These are phyloP conservation scores for Luffa aegyptiaca DNA, from an alignment of 306 rosid genomes.

Conservation along the genomic window DNA sequence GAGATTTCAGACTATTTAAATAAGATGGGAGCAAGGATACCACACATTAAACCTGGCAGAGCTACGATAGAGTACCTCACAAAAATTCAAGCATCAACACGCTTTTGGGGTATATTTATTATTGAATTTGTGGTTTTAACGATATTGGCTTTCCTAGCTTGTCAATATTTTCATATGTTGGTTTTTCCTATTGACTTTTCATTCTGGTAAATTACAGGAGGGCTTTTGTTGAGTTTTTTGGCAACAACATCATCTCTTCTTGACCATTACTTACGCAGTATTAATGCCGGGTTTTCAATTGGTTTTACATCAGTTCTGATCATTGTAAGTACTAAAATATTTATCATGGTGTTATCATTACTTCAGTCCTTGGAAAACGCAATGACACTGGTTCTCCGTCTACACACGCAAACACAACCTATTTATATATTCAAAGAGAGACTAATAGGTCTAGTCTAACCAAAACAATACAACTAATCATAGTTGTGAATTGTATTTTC, in stretches of 20 bases:
- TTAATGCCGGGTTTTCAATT: slow-evolving; percentile 83
- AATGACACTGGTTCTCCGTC: background rate
- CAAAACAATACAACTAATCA: background rate
- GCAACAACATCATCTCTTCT: slow-evolving; percentile 87
- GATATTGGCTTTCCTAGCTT: background rate
- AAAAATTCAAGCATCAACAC: slow-evolving; percentile 95
- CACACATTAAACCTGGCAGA: slow-evolving; percentile 87
- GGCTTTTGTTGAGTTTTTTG: slow-evolving; percentile 66
- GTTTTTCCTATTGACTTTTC: slow-evolving; percentile 11
- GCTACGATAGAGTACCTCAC: slow-evolving; percentile 91
- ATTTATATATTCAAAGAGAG: background rate
- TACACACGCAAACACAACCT: background rate
- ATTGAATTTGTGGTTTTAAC: slow-evolving; percentile 8
- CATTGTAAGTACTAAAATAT: slow-evolving; percentile 52
- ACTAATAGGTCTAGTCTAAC: background rate
- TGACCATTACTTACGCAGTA: slow-evolving; percentile 77
- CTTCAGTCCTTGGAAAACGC: background rate
- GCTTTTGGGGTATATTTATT: slow-evolving; percentile 79
- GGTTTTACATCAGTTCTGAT: slow-evolving; percentile 93
- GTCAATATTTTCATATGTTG: background rate
- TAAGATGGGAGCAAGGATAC: slow-evolving; percentile 99
- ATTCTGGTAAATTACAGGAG: slow-evolving; percentile 48
- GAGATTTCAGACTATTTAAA: slow-evolving; percentile 97
- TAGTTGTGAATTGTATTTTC: background rate
- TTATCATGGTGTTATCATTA: background rate